Evolutionary conservation across 179 eudicot genomes (phyloP), one percentile per base, ranked within the genome.

Genomic region (Spergularia azorica): DNA sequence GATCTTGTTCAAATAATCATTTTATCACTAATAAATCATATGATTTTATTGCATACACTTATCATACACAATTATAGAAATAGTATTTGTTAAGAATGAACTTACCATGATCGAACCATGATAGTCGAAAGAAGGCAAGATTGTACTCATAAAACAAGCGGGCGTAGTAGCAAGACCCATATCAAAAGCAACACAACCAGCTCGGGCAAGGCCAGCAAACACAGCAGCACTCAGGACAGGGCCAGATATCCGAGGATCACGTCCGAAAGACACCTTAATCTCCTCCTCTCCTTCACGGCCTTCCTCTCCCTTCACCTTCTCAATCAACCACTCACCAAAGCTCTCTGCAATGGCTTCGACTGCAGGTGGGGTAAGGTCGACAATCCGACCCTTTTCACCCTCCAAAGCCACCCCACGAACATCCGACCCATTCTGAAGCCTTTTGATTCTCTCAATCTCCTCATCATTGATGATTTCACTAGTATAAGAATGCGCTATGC

Each of bases 81-180:
- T 0, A 17, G 36, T 13, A 9, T 21, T 16, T 3, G n/a, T 3
- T 26, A 26, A 26, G 16, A 18, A 15, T 63, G 11, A 13, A 41
- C 3, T 48, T 92, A 94, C 98, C 98, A 94, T 94, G 6, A 94
- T 92, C 11, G 97, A 92, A 80, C 88, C 97, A 87, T 94, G 83
- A 57, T 87, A 94, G 3, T 48, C 57, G 84, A 92, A 92, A 3
- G 89, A 89, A 77, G 92, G 79, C 85, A 92, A 82, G 79, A 94
- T 59, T 58, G 97, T 94, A 75, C 96, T 92, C 98, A 92, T 92
- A 79, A 94, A 94, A 79, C 98, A 94, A 65, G 98, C 97, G 4
- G 98, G 98, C 1, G 98, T 92, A 62, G 98, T 94, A 11, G 98
- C 97, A 63, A 94, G 88, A 5, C 97, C 98, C 96, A 92, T 89